Percentiles rank a stretch among this genome's conserved stretches.
Conservation (phyloP, 148 eudicot genomes). For the Rhododendron ovatum region DNA sequence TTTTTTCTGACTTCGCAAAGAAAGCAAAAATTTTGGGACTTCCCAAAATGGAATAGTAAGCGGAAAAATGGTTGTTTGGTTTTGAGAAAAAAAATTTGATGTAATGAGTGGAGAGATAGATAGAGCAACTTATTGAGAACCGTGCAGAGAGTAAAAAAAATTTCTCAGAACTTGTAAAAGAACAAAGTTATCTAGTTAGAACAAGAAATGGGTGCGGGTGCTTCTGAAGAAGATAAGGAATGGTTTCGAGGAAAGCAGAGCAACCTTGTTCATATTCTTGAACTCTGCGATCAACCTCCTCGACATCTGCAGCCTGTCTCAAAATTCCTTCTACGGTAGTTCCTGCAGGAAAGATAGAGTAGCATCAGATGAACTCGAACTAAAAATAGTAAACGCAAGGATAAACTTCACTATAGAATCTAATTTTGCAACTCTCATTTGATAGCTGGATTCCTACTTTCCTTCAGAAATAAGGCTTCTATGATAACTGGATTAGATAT, state of each 20-base stretch:
- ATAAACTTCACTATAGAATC: background rate
- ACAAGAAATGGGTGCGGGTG: background rate
- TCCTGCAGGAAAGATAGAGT: conserved; percentile 38
- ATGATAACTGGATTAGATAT: background rate
- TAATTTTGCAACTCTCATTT: background rate
- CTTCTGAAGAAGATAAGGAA: background rate
- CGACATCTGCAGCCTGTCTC: conserved; percentile 95
- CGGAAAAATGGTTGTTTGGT: too few relatives aligned
- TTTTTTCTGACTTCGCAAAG: background rate
- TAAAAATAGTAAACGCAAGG: background rate
- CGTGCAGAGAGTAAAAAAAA: too few relatives aligned
- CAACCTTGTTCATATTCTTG: conserved; percentile 96
- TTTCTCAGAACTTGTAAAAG: too few relatives aligned
- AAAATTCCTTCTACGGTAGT: conserved; percentile 86
- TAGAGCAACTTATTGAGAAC: too few relatives aligned
- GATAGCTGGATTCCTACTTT: background rate
- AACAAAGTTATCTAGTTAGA: background rate
- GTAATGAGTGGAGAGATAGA: too few relatives aligned
- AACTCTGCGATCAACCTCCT: conserved; percentile 96
- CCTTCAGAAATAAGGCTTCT: background rate
- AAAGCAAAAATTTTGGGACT: background rate
- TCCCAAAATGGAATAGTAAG: background rate
- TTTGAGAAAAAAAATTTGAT: too few relatives aligned
- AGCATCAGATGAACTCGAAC: background rate
- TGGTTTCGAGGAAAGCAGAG: background rate